These are phyloP conservation scores for Candida stauntonica DNA, from an alignment of 805 yeast genomes.

Conservation along the genomic window DNA sequence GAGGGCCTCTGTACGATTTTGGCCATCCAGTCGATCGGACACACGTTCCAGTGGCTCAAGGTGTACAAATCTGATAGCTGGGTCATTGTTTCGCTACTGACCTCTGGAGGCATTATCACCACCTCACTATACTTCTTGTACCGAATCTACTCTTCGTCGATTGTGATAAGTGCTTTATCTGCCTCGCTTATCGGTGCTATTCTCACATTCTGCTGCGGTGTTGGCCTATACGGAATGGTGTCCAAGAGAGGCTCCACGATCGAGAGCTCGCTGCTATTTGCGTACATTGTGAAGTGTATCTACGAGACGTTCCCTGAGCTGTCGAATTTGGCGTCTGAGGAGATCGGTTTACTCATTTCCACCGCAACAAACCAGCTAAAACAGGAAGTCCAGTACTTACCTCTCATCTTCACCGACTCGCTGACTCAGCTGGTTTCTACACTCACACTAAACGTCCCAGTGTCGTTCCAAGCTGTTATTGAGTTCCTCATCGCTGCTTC, in stretches of 20 bases:
- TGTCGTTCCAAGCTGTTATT: constrained; percentile 30
- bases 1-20: constrained; percentile 93
- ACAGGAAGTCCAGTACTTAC: constrained; percentile 30
- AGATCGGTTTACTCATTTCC: constrained; percentile 36
- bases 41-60: constrained; percentile 68
- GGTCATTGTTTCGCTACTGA: constrained; percentile 68
- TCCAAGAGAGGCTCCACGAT: constrained; percentile 85
- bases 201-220: constrained; percentile 65
- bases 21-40: constrained; percentile 90
- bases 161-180: constrained; percentile 55
- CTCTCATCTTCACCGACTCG: constrained; percentile 27
- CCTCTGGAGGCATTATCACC: constrained; percentile 72
- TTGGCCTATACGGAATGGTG: constrained; percentile 80
- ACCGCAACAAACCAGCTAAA: constrained; percentile 30
- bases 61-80: constrained; percentile 60
- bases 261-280: constrained; percentile 80
- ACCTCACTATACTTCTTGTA: constrained; percentile 74
- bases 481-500: constrained; percentile 43
- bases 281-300: constrained; percentile 88
- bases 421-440: constrained; percentile 21
- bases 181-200: constrained; percentile 87
- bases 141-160: constrained; percentile 76
- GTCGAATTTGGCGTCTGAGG: constrained; percentile 49
- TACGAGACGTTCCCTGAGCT: constrained; percentile 91
- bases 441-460: constrained; percentile 24